Conservation (phyloP, 2,329 filamentous ascomycete genomes). For the Neocucurbitaria cava region DNA sequence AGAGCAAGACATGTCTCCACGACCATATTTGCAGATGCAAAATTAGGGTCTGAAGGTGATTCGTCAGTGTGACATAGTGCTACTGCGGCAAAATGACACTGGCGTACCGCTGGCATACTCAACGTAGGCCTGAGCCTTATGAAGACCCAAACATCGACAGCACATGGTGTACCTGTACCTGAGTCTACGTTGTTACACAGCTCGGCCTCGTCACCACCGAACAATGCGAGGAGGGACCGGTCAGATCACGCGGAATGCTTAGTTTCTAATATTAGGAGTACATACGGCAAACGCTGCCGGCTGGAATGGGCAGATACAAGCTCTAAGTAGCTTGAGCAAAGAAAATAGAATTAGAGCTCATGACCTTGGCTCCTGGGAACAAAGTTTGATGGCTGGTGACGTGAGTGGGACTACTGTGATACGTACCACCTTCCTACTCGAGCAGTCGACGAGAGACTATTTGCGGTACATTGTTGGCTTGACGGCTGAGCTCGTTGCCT, state of each 20-base stretch:
- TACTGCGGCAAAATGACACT: background rate
- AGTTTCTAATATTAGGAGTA: background rate
- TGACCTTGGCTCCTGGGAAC: background rate
- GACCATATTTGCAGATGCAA: too few species aligned
- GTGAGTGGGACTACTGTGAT: slow-evolving; percentile 6
- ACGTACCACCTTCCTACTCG: slow-evolving; percentile 12
- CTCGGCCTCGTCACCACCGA: background rate
- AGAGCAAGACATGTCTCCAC: too few species aligned
- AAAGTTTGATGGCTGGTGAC: slow-evolving; percentile 6
- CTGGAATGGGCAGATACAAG: slow-evolving; percentile 7
- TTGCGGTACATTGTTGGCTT: background rate
- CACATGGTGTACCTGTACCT: slow-evolving; percentile 1
- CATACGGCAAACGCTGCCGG: slow-evolving; percentile 10
- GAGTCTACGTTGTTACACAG: background rate
- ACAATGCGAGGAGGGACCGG: background rate
- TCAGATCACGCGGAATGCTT: slow-evolving; percentile 2
- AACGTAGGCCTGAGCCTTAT: background rate
- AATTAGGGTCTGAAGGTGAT: too few species aligned
- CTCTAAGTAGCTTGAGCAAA: background rate
- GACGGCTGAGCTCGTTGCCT: slow-evolving; percentile 6
- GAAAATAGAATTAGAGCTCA: background rate
- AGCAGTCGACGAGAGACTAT: slow-evolving; percentile 6
- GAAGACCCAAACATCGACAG: background rate
- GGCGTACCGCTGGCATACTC: background rate
- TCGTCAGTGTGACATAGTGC: background rate